Conservation (phyloP, 768 basidiomycete species). For the Leccinum truebloodii region DNA sequence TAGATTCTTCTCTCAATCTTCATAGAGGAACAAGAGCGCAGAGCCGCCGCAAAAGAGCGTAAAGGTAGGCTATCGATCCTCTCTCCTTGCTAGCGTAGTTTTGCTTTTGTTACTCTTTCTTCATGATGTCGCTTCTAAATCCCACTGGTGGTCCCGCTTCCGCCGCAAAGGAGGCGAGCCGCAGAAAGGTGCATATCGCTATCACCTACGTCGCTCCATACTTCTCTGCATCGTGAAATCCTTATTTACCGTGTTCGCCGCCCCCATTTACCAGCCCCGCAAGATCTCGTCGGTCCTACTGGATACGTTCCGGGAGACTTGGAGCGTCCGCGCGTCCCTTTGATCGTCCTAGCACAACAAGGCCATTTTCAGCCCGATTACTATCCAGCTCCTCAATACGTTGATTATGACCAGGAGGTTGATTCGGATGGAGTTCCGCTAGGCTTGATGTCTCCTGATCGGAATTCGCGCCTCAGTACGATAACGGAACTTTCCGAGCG, state of each 20-base stretch:
- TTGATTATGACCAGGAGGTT: conserved; percentile 25
- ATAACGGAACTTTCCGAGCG: conserved; percentile 70
- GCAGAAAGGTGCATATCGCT: conserved; percentile 61
- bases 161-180: conserved; percentile 37
- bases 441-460: conserved; percentile 34
- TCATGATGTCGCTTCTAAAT: conserved; percentile 34
- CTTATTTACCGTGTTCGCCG: conserved; percentile 24
- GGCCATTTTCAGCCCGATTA: conserved; percentile 38
- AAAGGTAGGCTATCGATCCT: conserved; percentile 70
- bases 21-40: conserved; percentile 69
- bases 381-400: conserved; percentile 25
- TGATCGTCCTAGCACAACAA: conserved; percentile 63
- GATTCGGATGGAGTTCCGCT: conserved; percentile 34
- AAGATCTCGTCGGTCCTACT: conserved; percentile 18
- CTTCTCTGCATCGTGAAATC: conserved; percentile 14
- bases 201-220: conserved; percentile 31
- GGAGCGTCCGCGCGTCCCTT: conserved; percentile 52
- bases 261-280: conserved; percentile 21
- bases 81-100: conserved; percentile 34
- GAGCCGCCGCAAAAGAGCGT: conserved; percentile 64
- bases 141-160: conserved; percentile 37
- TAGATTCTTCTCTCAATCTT: conserved; percentile 2
- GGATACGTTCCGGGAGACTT: conserved; percentile 28
- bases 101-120: conserved; percentile 35
- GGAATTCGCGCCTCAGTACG: conserved; percentile 50